Conservation (phyloP, 257 asterid species). For the Fraxinus quadrangulata region DNA sequence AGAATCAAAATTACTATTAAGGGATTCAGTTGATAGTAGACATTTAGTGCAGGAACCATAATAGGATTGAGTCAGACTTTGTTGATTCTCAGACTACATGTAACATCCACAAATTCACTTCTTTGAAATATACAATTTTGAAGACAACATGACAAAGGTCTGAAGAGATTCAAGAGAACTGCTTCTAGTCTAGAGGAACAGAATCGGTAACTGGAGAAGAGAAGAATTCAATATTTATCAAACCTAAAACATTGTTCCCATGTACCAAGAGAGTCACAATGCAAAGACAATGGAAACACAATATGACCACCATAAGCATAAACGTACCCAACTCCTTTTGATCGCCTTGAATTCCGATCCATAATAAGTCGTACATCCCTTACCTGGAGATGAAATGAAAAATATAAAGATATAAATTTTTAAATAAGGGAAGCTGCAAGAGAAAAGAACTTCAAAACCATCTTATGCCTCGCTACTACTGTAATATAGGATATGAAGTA, state of each 20-base stretch:
- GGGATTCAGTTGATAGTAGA: too few relatives aligned
- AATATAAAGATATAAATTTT: slow-evolving; percentile 2
- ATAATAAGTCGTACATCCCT: slow-evolving; percentile 94
- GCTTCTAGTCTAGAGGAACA: slow-evolving; percentile 7
- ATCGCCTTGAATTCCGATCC: slow-evolving; percentile 97
- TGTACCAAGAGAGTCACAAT: not conserved
- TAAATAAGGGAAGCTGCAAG: not conserved
- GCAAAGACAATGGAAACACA: not conserved
- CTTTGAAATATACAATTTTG: not conserved
- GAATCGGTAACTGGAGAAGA: slow-evolving; percentile 18
- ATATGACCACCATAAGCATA: slow-evolving; percentile 1
- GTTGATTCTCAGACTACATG: not conserved
- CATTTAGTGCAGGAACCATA: not conserved
- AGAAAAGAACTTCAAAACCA: not conserved
- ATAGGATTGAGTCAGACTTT: not conserved
- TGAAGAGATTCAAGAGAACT: not conserved
- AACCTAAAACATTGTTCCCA: not conserved
- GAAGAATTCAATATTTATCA: not conserved
- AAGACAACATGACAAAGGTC: not conserved
- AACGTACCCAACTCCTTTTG: slow-evolving; percentile 99
- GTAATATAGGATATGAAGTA: not conserved
- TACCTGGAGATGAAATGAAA: slow-evolving; percentile 50
- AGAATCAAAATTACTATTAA: too few relatives aligned
- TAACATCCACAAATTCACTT: not conserved
- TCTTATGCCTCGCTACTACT: not conserved